phyloP scores from a whole-genome alignment of 331 rosid species.

The Phaseolus coccineus region DNA sequence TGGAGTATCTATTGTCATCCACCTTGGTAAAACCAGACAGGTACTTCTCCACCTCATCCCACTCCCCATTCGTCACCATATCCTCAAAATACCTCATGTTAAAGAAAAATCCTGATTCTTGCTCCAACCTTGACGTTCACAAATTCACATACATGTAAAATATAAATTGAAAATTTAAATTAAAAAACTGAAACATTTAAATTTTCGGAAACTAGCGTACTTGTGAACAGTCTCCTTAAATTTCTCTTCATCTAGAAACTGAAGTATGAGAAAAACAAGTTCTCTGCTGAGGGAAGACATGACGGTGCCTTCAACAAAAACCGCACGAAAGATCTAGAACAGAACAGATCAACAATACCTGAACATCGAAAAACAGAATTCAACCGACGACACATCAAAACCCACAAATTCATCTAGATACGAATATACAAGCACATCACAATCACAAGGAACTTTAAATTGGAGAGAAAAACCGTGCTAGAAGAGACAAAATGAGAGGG shows the following conservation, averaged over 20 bases:
- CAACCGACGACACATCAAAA: slow-evolving; percentile 25
- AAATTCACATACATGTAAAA: slow-evolving; percentile 47
- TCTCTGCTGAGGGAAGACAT: slow-evolving; percentile 99
- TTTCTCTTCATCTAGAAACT: slow-evolving; percentile 99
- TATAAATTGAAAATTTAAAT: slow-evolving; percentile 26
- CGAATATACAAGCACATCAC: background rate
- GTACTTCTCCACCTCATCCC: slow-evolving; percentile 99
- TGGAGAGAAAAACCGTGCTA: background rate
- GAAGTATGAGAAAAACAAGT: slow-evolving; percentile 98
- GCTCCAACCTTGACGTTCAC: slow-evolving; percentile 89
- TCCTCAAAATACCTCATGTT: slow-evolving; percentile 97
- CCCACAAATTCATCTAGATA: slow-evolving; percentile 3
- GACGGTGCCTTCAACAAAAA: slow-evolving; percentile 49
- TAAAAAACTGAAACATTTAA: background rate
- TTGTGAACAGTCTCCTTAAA: slow-evolving; percentile 96
- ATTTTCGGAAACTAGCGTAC: slow-evolving; percentile 52
- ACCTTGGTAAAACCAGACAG: slow-evolving; percentile 98
- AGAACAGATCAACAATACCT: slow-evolving; percentile 68
- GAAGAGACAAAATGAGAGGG: slow-evolving; percentile 35
- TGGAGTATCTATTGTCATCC: slow-evolving; percentile 96
- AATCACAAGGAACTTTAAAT: slow-evolving; percentile 35
- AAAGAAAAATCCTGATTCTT: slow-evolving; percentile 96
- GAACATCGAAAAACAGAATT: slow-evolving; percentile 52
- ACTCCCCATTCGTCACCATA: slow-evolving; percentile 97
- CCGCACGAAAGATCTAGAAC: slow-evolving; percentile 60